phyloP scores from a whole-genome alignment of 2,329 filamentous ascomycete species.

The Fonsecaea pedrosoi region DNA sequence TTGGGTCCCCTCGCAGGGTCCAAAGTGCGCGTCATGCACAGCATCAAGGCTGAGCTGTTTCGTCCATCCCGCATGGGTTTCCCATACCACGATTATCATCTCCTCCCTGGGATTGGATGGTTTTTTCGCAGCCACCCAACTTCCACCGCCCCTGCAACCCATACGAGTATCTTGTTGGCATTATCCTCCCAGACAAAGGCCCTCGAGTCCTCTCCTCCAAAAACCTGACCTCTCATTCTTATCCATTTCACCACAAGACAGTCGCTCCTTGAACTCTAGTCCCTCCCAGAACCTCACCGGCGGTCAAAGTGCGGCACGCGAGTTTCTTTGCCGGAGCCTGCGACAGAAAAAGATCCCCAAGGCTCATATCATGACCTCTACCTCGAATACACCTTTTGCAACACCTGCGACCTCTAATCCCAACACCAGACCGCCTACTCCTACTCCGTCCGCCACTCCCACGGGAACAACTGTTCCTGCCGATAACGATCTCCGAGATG shows the following conservation, averaged over 20 bases:
- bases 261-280: slow-evolving; percentile 12
- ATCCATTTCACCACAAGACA: slow-evolving; percentile 15
- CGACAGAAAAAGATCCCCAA: slow-evolving; percentile 8
- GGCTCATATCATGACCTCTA: slow-evolving; percentile 35
- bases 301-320: slow-evolving; percentile 13
- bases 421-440: slow-evolving; percentile 36
- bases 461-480: slow-evolving; percentile 38
- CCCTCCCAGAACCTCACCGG: slow-evolving; percentile 17
- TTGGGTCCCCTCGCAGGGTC: not conserved
- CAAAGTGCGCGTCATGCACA: slow-evolving; percentile 5
- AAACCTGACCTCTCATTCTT: slow-evolving; percentile 19
- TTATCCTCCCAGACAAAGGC: slow-evolving; percentile 19
- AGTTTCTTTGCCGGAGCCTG: slow-evolving; percentile 2
- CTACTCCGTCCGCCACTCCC: slow-evolving; percentile 44
- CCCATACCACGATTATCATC: slow-evolving; percentile 33
- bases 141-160: slow-evolving; percentile 15
- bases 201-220: not conserved
- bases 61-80: slow-evolving; percentile 31
- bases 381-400: slow-evolving; percentile 35
- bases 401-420: slow-evolving; percentile 33
- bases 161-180: slow-evolving; percentile 14
- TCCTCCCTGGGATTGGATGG: slow-evolving; percentile 35
- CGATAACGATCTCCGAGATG: slow-evolving; percentile 69
- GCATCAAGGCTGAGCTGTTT: slow-evolving; percentile 7
- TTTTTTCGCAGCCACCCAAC: slow-evolving; percentile 11